phyloP scores from a whole-genome alignment of 2,329 filamentous ascomycete species.

The Microsporum ferrugineum region DNA sequence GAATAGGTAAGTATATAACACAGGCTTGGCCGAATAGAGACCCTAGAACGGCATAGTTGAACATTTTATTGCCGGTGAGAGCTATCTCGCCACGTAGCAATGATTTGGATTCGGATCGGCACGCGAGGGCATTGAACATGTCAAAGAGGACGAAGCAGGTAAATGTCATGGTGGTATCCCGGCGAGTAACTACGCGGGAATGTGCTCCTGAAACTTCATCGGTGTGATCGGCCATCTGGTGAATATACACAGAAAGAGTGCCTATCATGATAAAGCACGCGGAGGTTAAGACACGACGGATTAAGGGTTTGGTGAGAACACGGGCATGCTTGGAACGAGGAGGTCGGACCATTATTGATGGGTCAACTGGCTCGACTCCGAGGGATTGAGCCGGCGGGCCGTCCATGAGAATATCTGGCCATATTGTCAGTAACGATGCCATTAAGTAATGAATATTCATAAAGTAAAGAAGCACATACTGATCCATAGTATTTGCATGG shows the following conservation, averaged over 20 bases:
- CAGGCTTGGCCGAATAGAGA: slow-evolving; percentile 75
- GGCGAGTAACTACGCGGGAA: slow-evolving; percentile 63
- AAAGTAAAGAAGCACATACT: slow-evolving; percentile 50
- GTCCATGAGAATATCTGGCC: slow-evolving; percentile 94
- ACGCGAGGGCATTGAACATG: slow-evolving; percentile 97
- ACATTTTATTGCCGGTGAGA: slow-evolving; percentile 77
- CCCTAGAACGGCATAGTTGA: slow-evolving; percentile 88
- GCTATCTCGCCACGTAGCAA: slow-evolving; percentile 76
- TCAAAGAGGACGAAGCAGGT: slow-evolving; percentile 98
- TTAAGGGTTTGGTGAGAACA: slow-evolving; percentile 73
- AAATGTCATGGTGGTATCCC: slow-evolving; percentile 98
- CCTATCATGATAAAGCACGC: slow-evolving; percentile 84
- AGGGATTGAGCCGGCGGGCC: slow-evolving; percentile 94
- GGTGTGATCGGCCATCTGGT: slow-evolving; percentile 73
- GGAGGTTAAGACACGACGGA: slow-evolving; percentile 75
- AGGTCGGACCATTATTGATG: slow-evolving; percentile 82
- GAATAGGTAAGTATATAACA: slow-evolving; percentile 87
- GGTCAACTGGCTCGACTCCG: slow-evolving; percentile 88
- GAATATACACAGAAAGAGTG: slow-evolving; percentile 81
- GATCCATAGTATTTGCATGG: slow-evolving; percentile 99
- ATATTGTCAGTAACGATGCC: not conserved
- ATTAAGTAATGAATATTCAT: not conserved
- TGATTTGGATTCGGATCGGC: slow-evolving; percentile 82
- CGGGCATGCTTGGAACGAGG: slow-evolving; percentile 78
- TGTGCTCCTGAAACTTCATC: slow-evolving; percentile 31